A percentile compares a stretch with the other conserved stretches of the same genome.
Conservation (phyloP, 2,329 filamentous ascomycete species). For the Penicillium frequentans region DNA sequence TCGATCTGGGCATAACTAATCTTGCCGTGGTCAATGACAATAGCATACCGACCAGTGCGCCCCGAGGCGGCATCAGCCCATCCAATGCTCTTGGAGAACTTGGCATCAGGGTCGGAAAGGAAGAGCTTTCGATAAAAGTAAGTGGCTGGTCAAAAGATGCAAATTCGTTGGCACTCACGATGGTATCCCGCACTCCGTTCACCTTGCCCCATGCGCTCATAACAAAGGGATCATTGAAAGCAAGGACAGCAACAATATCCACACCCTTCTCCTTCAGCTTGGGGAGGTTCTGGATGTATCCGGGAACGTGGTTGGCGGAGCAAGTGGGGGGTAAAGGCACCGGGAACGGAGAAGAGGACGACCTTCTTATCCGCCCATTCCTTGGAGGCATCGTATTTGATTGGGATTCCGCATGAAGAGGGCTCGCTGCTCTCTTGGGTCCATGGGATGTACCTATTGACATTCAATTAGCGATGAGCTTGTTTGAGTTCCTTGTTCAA, state of each 20-base stretch:
- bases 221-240: conserved; percentile 79
- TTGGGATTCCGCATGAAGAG: conserved; percentile 74
- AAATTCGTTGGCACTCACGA: conserved; percentile 41
- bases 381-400: conserved; percentile 77
- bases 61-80: conserved; percentile 62
- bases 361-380: conserved; percentile 72
- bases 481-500: background rate
- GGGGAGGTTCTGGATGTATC: conserved; percentile 69
- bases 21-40: conserved; percentile 79
- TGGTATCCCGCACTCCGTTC: conserved; percentile 70
- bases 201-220: conserved; percentile 89
- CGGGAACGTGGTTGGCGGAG: conserved; percentile 74
- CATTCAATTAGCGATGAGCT: background rate
- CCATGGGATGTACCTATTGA: conserved; percentile 71
- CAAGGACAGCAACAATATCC: conserved; percentile 75
- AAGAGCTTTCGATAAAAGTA: conserved; percentile 57
- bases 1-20: conserved; percentile 77
- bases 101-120: conserved; percentile 67
- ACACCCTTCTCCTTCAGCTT: conserved; percentile 76
- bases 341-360: conserved; percentile 69
- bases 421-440: conserved; percentile 67
- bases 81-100: conserved; percentile 73
- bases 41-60: conserved; percentile 73
- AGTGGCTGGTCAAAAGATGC: background rate
- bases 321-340: conserved; percentile 87